Percentiles rank a stretch among this genome's conserved stretches.
phyloP scores from a whole-genome alignment of 495 filamentous ascomycete genomes.

The Neurospora sp. region DNA sequence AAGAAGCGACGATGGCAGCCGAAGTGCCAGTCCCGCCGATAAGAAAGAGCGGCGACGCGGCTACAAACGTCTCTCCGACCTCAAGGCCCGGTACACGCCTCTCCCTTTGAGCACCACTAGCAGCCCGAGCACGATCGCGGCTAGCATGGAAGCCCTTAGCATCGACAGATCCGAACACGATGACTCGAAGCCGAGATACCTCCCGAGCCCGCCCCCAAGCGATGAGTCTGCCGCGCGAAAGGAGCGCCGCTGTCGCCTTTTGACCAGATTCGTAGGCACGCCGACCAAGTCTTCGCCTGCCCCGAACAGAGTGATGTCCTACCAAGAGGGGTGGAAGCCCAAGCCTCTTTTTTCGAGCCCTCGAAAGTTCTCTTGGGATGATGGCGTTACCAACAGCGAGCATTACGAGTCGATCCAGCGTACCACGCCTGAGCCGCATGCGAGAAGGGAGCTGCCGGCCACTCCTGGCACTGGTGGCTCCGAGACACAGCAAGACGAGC shows the following conservation, averaged over 20 bases:
- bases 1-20: not conserved
- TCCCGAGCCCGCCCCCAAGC: not conserved
- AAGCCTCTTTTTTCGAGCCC: not conserved
- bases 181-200: not conserved
- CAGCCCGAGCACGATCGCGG: not conserved
- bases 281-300: not conserved
- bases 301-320: not conserved
- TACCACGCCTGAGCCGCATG: not conserved
- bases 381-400: not conserved
- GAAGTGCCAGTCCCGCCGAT: not conserved
- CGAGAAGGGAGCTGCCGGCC: not conserved
- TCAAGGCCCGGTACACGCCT: not conserved
- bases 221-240: not conserved
- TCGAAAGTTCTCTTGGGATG: not conserved
- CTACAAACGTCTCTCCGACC: not conserved
- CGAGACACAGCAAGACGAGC: not conserved
- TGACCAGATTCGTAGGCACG: not conserved
- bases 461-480: not conserved
- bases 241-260: not conserved
- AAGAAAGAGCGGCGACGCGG: not conserved
- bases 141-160: not conserved
- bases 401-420: not conserved
- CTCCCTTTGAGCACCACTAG: not conserved
- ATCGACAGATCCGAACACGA: not conserved
- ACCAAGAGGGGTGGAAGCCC: not conserved